Evolutionary conservation across 768 basidiomycete species (phyloP), one percentile per base, ranked within the genome.

Genomic region (Tephrocybe sp.): DNA sequence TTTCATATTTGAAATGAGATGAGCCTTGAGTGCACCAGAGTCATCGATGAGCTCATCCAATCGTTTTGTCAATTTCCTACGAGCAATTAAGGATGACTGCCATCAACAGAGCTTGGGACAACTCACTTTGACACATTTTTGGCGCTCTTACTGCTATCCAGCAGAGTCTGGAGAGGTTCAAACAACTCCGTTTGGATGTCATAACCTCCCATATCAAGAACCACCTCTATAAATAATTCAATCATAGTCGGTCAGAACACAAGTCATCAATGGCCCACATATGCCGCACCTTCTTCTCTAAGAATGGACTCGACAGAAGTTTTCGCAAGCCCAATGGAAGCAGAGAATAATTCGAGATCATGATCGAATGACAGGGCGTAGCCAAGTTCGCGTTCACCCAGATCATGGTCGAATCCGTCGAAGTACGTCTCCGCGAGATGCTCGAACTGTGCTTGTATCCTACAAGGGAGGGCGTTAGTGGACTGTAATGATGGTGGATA

Each of bases 331-430:
- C 92, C 92, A 40, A 98, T 83, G 1, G 94, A 91, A 8, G 93
- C 94, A 17, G 91, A 83, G 67, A 98, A 94, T 68, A 90, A 89
- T 65, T 99, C 96, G 7, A 98, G 76, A 67, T 99, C 97, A 57
- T 84, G 80, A 62, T 99, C 96, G 57, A 96, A 85, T 10, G 87
- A 81, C 21, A 84, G 70, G 1, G 88, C 82, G 62, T 90, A 86
- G 1, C 90, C 91, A 25, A 96, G 74, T 67, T 97, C 93, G 20
- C 89, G 81, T 69, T 98, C 96, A 10, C 86, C 93, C 21, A 96
- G 69, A 65, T 98, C 97, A 45, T 85, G 80, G n/a, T 91, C 87
- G 57, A 85, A 88, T 15, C 81, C 83, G 49, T 75, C 77, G 62
- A 98, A 93, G 67, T 94, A 90, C 1, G 89, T 85, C 60, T 93